Evolutionary conservation across 2,329 filamentous ascomycete genomes (phyloP).

Genomic region (Colletotrichum costaricense): DNA sequence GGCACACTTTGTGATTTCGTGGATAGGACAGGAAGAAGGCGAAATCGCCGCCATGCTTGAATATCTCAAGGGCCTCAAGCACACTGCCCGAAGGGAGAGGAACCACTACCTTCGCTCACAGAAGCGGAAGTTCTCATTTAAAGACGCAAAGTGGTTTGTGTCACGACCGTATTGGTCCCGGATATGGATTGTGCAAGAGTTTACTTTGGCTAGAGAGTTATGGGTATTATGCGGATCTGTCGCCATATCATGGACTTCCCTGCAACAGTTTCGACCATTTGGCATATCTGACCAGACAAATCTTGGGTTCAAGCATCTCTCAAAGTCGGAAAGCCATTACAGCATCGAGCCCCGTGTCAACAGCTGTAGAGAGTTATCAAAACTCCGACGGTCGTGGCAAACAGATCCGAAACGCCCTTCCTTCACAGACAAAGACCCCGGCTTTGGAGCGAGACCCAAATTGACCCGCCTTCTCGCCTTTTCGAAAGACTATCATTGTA

Average conservation of each 20-base stretch:
- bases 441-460: slow-evolving; percentile 32
- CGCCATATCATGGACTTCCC: background rate
- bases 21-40: slow-evolving; percentile 42
- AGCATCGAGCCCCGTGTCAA: slow-evolving; percentile 1
- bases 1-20: slow-evolving; percentile 47
- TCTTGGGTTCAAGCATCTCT: slow-evolving; percentile 15
- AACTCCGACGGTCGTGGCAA: background rate
- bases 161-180: slow-evolving; percentile 11
- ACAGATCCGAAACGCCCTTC: background rate
- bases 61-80: slow-evolving; percentile 37
- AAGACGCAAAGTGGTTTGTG: slow-evolving; percentile 4
- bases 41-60: background rate
- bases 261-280: slow-evolving; percentile 10
- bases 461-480: slow-evolving; percentile 38
- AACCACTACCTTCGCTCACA: slow-evolving; percentile 32
- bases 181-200: slow-evolving; percentile 24
- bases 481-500: slow-evolving; percentile 32
- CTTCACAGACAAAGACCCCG: background rate
- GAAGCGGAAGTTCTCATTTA: slow-evolving; percentile 12
- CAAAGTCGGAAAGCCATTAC: slow-evolving; percentile 3
- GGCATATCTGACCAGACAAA: slow-evolving; percentile 9
- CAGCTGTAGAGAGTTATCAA: slow-evolving; percentile 14
- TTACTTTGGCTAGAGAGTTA: slow-evolving; percentile 1
- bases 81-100: slow-evolving; percentile 38
- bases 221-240: slow-evolving; percentile 12